Conservation (phyloP, 2,329 filamentous ascomycete species). For the Epichloe elymi region DNA sequence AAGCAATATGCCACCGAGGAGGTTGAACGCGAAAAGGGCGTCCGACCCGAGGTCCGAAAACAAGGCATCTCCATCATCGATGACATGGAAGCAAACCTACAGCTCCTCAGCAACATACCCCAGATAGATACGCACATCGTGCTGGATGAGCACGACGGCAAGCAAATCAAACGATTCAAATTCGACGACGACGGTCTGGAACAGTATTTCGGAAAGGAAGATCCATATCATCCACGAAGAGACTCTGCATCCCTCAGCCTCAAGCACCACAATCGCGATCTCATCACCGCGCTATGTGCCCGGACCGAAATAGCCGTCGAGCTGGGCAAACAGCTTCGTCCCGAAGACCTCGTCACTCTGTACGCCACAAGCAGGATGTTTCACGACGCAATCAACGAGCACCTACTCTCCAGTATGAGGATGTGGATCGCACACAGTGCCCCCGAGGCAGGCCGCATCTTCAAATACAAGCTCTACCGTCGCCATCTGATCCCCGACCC, state of each 20-base stretch:
- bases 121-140: slow-evolving; percentile 5
- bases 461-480: slow-evolving; percentile 47
- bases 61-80: slow-evolving; percentile 6
- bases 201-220: slow-evolving; percentile 16
- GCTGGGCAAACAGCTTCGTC: slow-evolving; percentile 39
- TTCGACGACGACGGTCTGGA: slow-evolving; percentile 16
- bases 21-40: slow-evolving; percentile 4
- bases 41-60: slow-evolving; percentile 1
- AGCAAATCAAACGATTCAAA: slow-evolving; percentile 14
- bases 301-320: slow-evolving; percentile 40
- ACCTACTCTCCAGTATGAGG: slow-evolving; percentile 45
- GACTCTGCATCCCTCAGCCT: slow-evolving; percentile 4
- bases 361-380: slow-evolving; percentile 53
- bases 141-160: slow-evolving; percentile 6
- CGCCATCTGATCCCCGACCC: slow-evolving; percentile 48
- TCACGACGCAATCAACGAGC: slow-evolving; percentile 44
- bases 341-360: slow-evolving; percentile 46
- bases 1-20: slow-evolving; percentile 10
- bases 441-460: slow-evolving; percentile 40
- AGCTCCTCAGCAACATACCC: neutral
- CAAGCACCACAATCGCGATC: slow-evolving; percentile 21
- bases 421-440: slow-evolving; percentile 40
- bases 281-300: slow-evolving; percentile 29
- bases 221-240: slow-evolving; percentile 15
- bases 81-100: slow-evolving; percentile 7